Conservation (phyloP, 768 basidiomycete genomes). For the Suillus subalutaceus region DNA sequence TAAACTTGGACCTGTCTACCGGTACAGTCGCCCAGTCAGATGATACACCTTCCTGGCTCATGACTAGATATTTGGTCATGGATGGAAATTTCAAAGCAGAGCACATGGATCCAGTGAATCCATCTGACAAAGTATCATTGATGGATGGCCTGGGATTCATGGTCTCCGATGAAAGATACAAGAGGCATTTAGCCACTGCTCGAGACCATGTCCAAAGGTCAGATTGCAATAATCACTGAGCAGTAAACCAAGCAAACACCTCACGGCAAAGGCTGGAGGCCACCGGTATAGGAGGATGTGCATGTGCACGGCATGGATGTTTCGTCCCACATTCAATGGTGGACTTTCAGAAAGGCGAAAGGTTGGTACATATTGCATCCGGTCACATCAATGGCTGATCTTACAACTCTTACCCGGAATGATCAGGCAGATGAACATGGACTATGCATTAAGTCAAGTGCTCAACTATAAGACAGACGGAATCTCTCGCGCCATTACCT, state of each 20-base stretch:
- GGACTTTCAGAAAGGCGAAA: slow-evolving; percentile 37
- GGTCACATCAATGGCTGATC: background rate
- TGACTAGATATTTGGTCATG: background rate
- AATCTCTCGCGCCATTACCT: slow-evolving; percentile 11
- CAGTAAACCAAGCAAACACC: slow-evolving; percentile 19
- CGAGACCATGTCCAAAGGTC: slow-evolving; percentile 14
- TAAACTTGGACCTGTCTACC: slow-evolving; percentile 3
- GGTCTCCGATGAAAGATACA: background rate
- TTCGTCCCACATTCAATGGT: slow-evolving; percentile 33
- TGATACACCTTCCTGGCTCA: background rate
- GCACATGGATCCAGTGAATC: background rate
- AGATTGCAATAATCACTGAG: slow-evolving; percentile 22
- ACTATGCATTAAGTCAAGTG: slow-evolving; percentile 28
- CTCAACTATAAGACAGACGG: slow-evolving; percentile 16
- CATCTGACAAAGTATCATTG: background rate
- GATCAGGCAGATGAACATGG: slow-evolving; percentile 32
- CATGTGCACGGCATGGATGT: slow-evolving; percentile 36
- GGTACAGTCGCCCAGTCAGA: background rate
- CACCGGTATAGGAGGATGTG: slow-evolving; percentile 34
- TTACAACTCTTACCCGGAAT: background rate
- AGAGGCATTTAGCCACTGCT: background rate
- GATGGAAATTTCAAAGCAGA: background rate
- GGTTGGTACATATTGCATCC: slow-evolving; percentile 16
- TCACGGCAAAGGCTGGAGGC: slow-evolving; percentile 21
- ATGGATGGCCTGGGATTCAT: background rate